Conservation (phyloP, 257 asterid genomes). For the Scutellaria galericulata region DNA sequence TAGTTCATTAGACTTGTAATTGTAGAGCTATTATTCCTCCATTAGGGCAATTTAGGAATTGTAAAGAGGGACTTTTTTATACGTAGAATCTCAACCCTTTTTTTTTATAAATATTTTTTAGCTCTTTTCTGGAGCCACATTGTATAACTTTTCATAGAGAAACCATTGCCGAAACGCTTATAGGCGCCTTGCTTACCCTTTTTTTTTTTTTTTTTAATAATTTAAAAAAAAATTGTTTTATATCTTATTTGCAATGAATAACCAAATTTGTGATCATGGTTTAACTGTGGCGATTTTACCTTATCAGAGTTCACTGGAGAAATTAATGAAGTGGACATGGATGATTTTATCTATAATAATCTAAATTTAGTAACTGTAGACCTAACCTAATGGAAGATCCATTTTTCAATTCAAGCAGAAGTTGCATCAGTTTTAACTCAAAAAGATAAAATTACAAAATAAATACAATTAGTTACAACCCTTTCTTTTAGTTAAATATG, state of each 20-base stretch:
- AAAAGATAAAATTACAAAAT: too few species aligned
- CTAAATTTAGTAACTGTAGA: too few species aligned
- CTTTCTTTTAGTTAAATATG: too few species aligned
- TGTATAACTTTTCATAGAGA: conserved; percentile 24
- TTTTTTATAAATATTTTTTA: neutral
- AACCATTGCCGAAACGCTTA: neutral
- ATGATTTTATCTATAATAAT: too few species aligned
- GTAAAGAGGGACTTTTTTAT: conserved; percentile 43
- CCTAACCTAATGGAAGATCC: too few species aligned
- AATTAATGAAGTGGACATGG: neutral
- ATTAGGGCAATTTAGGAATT: conserved; percentile 33
- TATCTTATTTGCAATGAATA: neutral
- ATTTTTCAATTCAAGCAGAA: too few species aligned
- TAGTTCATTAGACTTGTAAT: conserved; percentile 36
- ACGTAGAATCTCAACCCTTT: conserved; percentile 28
- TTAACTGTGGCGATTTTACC: neutral
- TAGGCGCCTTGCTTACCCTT: neutral
- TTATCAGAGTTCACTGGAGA: neutral
- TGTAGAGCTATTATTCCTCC: conserved; percentile 17
- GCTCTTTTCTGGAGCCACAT: conserved; percentile 29
- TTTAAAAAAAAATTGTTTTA: neutral
- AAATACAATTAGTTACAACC: too few species aligned
- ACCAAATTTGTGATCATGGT: too few species aligned
- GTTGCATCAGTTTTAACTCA: too few species aligned
- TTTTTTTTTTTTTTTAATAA: too few species aligned